A percentile compares a stretch with the other conserved stretches of the same genome.
phyloP scores from a whole-genome alignment of 306 rosid genomes.

The Carpinus viminea region DNA sequence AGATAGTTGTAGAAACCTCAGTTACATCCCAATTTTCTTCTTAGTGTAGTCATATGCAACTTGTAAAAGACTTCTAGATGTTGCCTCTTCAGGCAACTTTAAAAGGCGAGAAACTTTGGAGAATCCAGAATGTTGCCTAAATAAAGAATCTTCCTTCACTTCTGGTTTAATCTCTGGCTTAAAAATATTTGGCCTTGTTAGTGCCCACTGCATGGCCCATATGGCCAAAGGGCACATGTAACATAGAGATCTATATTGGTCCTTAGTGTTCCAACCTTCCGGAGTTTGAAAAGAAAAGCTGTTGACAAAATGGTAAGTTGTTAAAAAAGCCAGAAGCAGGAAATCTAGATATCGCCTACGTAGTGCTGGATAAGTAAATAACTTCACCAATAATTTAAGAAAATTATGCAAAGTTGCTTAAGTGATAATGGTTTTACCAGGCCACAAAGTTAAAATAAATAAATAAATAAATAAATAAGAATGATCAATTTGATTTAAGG shows the following conservation, averaged over 20 bases:
- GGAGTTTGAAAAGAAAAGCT: constrained; percentile 94
- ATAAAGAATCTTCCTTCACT: constrained; percentile 42
- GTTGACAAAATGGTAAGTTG: constrained; percentile 29
- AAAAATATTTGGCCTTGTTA: constrained; percentile 47
- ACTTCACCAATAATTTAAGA: no score
- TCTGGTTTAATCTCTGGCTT: constrained; percentile 41
- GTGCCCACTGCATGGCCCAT: constrained; percentile 99
- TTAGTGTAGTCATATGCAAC: constrained; percentile 63
- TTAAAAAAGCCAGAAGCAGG: constrained; percentile 20
- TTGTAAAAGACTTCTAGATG: constrained; percentile 62
- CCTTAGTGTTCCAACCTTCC: constrained; percentile 76
- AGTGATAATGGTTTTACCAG: no score
- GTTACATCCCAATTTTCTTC: constrained; percentile 51
- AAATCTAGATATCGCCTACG: background rate
- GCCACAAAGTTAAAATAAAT: no score
- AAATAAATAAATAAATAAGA: no score
- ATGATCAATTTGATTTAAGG: no score
- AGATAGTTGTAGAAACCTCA: no score
- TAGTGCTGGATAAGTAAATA: no score
- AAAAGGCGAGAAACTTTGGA: constrained; percentile 70
- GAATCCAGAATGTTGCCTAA: constrained; percentile 57
- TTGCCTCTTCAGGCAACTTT: constrained; percentile 55
- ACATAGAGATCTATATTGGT: constrained; percentile 64
- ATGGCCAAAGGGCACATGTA: constrained; percentile 98
- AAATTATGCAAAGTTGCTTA: no score